Base-by-base conservation (phyloP, 1,139 yeast genomes). In the Lizanozyma gosingica region DNA sequence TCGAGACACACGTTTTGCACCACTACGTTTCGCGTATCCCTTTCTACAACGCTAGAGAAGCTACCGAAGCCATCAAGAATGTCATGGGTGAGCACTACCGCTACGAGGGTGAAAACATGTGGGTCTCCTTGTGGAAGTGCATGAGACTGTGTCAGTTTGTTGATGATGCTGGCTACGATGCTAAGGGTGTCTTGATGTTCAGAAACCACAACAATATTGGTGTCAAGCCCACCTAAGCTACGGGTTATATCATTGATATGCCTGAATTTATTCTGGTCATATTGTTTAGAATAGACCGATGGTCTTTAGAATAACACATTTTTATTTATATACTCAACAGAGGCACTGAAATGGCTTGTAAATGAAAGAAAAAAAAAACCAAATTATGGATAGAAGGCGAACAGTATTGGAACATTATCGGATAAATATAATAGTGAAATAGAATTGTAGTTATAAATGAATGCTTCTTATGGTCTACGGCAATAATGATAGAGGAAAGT, bases 11-110 rank as follows among this genome's bases (percentile, higher is more conserved):
- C 51, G 82, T 77, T 37, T 65, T 76, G 51, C 83, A 77, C 56
- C 83, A 77, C 55, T 77, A 73, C 49, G 76, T 71, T 43, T 74
- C 80, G 8, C 65, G 83, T 60, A 76, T 77, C 47, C 83, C 83
- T 38, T 76, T 76, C 56, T 77, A 77, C 60, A 74, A 76, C 47
- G 82, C 76, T 36, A 69, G 81, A 60, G 78, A 73, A 53, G 83
- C 79, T 36, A 65, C 76, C 43, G 78, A 62, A 37, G 80, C 76
- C 39, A 74, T 77, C 50, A 70, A 74, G 56, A 65, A 73, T 55
- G 80, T 75, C 38, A 75, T 77, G 82, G 81, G 82, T 45, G 59
- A 65, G 40, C 80, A 76, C 56, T 77, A 77, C 58, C 68, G 64
- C 48, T 57, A 72, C 50, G 53, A 66, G 22, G 76, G 69, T 46